Conservation (phyloP, 345 rosid species). For the Dipteronia sinensis region DNA sequence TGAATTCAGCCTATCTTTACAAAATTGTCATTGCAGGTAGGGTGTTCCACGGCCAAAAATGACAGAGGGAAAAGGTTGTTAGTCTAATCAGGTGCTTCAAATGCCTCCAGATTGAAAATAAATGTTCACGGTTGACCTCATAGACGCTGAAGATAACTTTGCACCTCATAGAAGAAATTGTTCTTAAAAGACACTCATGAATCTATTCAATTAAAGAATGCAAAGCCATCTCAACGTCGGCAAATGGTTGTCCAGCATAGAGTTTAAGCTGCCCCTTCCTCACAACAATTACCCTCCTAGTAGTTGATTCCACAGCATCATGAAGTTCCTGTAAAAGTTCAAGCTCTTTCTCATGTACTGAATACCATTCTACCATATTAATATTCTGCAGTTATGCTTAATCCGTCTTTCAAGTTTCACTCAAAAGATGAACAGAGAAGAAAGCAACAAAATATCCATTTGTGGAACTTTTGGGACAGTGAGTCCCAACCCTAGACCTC, state of each 20-base stretch:
- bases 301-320: slow-evolving; percentile 45
- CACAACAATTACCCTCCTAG: slow-evolving; percentile 57
- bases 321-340: slow-evolving; percentile 57
- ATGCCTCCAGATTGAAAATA: background rate
- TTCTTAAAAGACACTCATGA: slow-evolving; percentile 4
- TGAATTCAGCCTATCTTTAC: background rate
- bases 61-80: background rate
- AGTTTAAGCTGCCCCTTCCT: slow-evolving; percentile 76
- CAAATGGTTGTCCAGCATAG: slow-evolving; percentile 76
- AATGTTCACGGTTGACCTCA: background rate
- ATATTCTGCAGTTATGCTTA: background rate
- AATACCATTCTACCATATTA: background rate
- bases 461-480: background rate
- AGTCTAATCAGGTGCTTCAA: background rate
- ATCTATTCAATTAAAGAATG: slow-evolving; percentile 47
- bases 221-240: slow-evolving; percentile 68
- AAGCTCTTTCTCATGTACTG: background rate
- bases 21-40: background rate
- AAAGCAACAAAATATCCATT: background rate
- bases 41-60: background rate
- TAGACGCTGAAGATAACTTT: background rate
- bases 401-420: background rate
- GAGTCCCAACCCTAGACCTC: background rate
- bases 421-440: background rate
- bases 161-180: background rate